A percentile compares a stretch with the other conserved stretches of the same genome.
phyloP scores from a whole-genome alignment of 768 basidiomycete species.

The Lactifluus echinatus region DNA sequence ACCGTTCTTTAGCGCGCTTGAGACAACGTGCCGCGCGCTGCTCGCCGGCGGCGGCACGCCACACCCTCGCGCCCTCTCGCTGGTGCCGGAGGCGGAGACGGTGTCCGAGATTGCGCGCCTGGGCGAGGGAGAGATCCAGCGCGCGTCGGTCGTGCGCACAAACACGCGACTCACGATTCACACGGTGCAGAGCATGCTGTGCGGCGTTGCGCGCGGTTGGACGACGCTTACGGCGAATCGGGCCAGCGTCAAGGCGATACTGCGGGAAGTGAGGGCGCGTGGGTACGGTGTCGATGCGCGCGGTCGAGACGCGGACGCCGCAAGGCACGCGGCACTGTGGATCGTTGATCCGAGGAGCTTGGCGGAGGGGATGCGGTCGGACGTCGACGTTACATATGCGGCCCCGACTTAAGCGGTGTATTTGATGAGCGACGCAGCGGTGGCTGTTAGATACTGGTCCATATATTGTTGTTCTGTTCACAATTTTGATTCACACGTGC shows the following conservation, averaged over 20 bases:
- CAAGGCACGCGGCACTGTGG: conserved; percentile 45
- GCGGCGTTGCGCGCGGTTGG: conserved; percentile 61
- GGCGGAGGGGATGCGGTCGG: conserved; percentile 47
- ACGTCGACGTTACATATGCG: conserved; percentile 23
- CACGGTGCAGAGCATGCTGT: conserved; percentile 64
- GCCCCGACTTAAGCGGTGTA: neutral
- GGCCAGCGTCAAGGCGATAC: conserved; percentile 65
- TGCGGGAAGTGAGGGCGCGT: conserved; percentile 51
- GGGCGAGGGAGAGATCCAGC: conserved; percentile 36
- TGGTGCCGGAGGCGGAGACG: neutral
- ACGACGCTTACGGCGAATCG: conserved; percentile 86
- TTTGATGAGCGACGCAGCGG: neutral
- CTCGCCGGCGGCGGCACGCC: conserved; percentile 38
- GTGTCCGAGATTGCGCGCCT: conserved; percentile 5
- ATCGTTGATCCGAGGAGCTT: conserved; percentile 73
- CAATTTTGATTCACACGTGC: neutral
- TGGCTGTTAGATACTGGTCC: neutral
- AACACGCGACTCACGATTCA: conserved; percentile 63
- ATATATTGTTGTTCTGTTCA: neutral
- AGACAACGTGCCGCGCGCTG: conserved; percentile 36
- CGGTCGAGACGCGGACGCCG: conserved; percentile 3
- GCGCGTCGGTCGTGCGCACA: conserved; percentile 43
- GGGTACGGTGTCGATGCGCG: conserved; percentile 20
- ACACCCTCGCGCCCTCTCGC: conserved; percentile 24
- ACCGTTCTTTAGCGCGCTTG: conserved; percentile 8